These are phyloP conservation scores for Spirogloea muscicola DNA, from an alignment of 139 green algal species.

Conservation along the genomic window DNA sequence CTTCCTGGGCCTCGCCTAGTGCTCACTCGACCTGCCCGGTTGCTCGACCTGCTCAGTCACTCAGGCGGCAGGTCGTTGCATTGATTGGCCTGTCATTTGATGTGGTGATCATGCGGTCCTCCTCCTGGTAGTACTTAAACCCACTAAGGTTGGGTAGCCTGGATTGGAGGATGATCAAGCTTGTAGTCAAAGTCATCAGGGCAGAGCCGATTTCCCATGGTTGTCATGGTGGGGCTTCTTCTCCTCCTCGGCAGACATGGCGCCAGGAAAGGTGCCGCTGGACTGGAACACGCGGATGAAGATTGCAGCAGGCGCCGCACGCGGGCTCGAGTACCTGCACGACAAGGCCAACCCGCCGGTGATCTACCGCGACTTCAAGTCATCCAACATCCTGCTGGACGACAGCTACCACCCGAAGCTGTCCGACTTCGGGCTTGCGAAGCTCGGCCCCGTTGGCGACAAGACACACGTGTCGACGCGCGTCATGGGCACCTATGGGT, in stretches of 20 bases:
- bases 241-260: slow-evolving; percentile 15
- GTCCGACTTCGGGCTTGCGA: slow-evolving; percentile 67
- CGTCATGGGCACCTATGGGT: slow-evolving; percentile 59
- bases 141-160: too few relatives aligned
- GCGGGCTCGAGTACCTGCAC: slow-evolving; percentile 55
- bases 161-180: too few relatives aligned
- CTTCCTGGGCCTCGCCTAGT: too few relatives aligned
- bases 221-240: not conserved
- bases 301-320: slow-evolving; percentile 35
- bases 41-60: too few relatives aligned
- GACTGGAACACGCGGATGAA: slow-evolving; percentile 47
- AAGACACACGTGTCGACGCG: slow-evolving; percentile 48
- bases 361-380: slow-evolving; percentile 65
- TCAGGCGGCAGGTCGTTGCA: too few relatives aligned
- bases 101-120: too few relatives aligned
- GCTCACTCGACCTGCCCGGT: too few relatives aligned
- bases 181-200: too few relatives aligned
- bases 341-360: slow-evolving; percentile 48
- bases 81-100: too few relatives aligned
- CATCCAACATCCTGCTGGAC: slow-evolving; percentile 65
- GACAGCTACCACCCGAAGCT: slow-evolving; percentile 69
- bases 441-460: slow-evolving; percentile 40
- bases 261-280: slow-evolving; percentile 16
- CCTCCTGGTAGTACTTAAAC: too few relatives aligned
- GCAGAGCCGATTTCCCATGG: too few relatives aligned